Conservation (phyloP, 441 rosid genomes). For the Melastoma candidum region DNA sequence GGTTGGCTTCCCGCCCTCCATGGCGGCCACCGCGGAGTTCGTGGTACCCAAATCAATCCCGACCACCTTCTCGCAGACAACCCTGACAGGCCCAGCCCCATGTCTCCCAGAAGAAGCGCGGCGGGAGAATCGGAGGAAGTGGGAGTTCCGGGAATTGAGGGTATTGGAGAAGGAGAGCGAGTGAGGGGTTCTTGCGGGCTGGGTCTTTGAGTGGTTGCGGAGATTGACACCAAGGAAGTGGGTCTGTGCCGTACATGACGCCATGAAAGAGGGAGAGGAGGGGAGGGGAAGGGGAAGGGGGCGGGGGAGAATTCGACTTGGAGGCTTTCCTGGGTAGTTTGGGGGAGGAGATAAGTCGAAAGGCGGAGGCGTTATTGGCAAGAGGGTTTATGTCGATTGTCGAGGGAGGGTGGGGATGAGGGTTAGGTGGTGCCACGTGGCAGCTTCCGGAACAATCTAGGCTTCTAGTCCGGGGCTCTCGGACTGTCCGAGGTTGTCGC, state of each 20-base stretch:
- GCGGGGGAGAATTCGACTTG: too few species aligned
- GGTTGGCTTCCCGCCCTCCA: slow-evolving; percentile 96
- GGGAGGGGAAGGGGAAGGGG: too few species aligned
- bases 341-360: not conserved
- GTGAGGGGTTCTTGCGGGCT: slow-evolving; percentile 16
- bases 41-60: slow-evolving; percentile 75
- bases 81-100: slow-evolving; percentile 41
- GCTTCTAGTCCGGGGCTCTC: slow-evolving; percentile 1
- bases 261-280: slow-evolving; percentile 26
- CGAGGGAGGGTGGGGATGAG: slow-evolving; percentile 5
- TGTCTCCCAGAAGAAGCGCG: slow-evolving; percentile 19
- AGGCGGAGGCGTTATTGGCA: not conserved
- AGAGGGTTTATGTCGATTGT: not conserved
- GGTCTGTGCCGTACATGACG: slow-evolving; percentile 49
- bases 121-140: slow-evolving; percentile 11
- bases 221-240: slow-evolving; percentile 42
- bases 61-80: slow-evolving; percentile 57
- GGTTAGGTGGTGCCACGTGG: slow-evolving; percentile 42
- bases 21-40: slow-evolving; percentile 87
- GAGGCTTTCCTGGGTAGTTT: too few species aligned
- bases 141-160: slow-evolving; percentile 15
- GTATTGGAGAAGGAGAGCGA: slow-evolving; percentile 13
- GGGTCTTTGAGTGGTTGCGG: slow-evolving; percentile 13
- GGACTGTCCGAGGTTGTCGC: too few species aligned
- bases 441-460: slow-evolving; percentile 29